Base-by-base conservation (phyloP, 2,329 filamentous ascomycete species). In the Clarireedia paspali region DNA sequence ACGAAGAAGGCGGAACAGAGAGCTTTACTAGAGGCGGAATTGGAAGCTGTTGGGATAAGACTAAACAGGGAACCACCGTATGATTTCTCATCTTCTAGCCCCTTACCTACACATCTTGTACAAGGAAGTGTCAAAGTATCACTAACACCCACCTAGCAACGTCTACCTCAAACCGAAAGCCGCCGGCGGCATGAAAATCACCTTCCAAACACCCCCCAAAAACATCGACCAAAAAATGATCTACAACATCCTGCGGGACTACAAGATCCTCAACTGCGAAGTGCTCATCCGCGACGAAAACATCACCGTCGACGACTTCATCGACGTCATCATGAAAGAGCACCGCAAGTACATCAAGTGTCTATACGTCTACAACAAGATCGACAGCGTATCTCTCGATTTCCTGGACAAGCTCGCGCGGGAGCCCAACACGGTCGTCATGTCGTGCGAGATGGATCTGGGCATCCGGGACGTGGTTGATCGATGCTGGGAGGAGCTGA, bases 281-380 rank as follows among this genome's bases (percentile, higher is more conserved):
- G 91, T 99, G 0, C 82, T 99, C 23, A 84, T 99, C 15, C 88
- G 94, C 66, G 94, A 99, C 70, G 94, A 99, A 68, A 85, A 95
- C 70, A 90, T 88, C 42, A 97, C 94, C 1, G 91, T 99, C 38
- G 94, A 99, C 74, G 92, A 99, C 73, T 88, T 99, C 72, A 99
- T 99, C 75, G 94, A 99, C 72, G 91, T 96, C 59, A 96, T 99
- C 73, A 97, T 97, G 92, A 95, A 94, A 73, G 90, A 96, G 70
- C 94, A 99, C 77, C 80, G 94, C 69, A 99, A 95, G 73, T 99
- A 99, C 77, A 96, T 99, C 77, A 83, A 66, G 70, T 86, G 89
- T 69, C 80, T 99, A 34, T 99, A 99, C 74, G 92, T 97, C 34
- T 99, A 99, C 84, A 99, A 99, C 86, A 99, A 99, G 76, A 95